phyloP scores from a whole-genome alignment of 2,329 filamentous ascomycete genomes.

The Ophioceras dolichostomum region DNA sequence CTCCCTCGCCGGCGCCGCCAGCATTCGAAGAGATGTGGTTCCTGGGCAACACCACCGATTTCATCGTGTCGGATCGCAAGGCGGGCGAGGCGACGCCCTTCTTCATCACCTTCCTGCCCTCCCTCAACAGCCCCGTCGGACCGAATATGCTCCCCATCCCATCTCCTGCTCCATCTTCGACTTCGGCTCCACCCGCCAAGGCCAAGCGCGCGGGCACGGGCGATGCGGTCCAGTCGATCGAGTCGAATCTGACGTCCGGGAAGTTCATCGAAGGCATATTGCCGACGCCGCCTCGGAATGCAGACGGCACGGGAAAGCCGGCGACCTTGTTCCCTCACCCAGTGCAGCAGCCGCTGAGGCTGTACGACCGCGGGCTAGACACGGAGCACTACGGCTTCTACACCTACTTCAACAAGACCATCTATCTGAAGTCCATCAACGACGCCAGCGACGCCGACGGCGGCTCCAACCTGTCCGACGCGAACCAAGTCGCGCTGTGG shows the following conservation, averaged over 20 bases:
- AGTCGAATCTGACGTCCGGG: constrained; percentile 5
- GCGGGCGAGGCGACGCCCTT: constrained; percentile 82
- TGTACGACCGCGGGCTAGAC: constrained; percentile 70
- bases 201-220: constrained; percentile 13
- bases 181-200: not conserved
- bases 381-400: constrained; percentile 94
- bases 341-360: constrained; percentile 63
- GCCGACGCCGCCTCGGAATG: constrained; percentile 47
- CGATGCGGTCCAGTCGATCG: constrained; percentile 8
- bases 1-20: constrained; percentile 44
- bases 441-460: constrained; percentile 40
- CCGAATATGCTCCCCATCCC: constrained; percentile 10
- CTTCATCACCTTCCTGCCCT: constrained; percentile 61
- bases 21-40: constrained; percentile 63
- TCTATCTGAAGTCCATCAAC: constrained; percentile 60
- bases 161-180: no score
- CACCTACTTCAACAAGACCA: constrained; percentile 76
- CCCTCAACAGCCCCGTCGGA: constrained; percentile 20
- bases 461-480: constrained; percentile 38
- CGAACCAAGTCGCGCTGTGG: constrained; percentile 45
- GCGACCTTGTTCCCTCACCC: constrained; percentile 62
- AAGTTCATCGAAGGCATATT: constrained; percentile 27
- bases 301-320: constrained; percentile 60
- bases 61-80: constrained; percentile 51
- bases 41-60: constrained; percentile 76